Conservation (phyloP, 495 filamentous ascomycete species). For the Paragyromitra xinjiangensis region DNA sequence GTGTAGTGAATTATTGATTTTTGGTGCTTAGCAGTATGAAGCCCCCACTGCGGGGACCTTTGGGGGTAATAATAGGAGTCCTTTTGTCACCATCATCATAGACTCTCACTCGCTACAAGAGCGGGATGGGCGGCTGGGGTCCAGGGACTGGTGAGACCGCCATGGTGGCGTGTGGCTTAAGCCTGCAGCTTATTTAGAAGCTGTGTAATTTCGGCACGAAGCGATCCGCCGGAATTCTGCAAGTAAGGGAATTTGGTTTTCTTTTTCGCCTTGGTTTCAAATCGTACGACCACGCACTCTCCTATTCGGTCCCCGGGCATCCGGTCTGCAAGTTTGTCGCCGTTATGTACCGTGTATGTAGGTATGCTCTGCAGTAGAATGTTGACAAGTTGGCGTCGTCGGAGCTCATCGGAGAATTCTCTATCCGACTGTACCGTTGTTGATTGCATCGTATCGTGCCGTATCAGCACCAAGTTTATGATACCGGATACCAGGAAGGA, state of each 20-base stretch:
- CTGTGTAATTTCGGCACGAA: neutral
- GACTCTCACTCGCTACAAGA: constrained; percentile 25
- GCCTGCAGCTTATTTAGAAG: constrained; percentile 3
- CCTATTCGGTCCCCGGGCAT: neutral
- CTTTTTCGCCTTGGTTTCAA: neutral
- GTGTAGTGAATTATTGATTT: neutral
- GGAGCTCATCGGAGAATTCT: neutral
- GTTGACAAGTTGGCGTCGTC: neutral
- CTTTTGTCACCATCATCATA: constrained; percentile 11
- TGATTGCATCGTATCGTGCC: neutral
- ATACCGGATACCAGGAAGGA: neutral
- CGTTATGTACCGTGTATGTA: neutral
- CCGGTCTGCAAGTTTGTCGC: neutral
- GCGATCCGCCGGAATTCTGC: neutral
- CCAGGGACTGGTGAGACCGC: constrained; percentile 3
- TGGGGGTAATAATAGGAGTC: neutral
- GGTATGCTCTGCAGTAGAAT: neutral
- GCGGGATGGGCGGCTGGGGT: neutral
- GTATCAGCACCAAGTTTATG: neutral
- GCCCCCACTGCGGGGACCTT: neutral
- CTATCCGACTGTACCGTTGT: neutral
- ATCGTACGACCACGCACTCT: constrained; percentile 5
- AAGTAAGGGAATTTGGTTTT: neutral
- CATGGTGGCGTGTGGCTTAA: constrained; percentile 1
- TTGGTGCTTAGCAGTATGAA: neutral